A percentile compares a stretch with the other conserved stretches of the same genome.
phyloP scores from a whole-genome alignment of 177 flowering plant species.

The Telopea speciosissima region DNA sequence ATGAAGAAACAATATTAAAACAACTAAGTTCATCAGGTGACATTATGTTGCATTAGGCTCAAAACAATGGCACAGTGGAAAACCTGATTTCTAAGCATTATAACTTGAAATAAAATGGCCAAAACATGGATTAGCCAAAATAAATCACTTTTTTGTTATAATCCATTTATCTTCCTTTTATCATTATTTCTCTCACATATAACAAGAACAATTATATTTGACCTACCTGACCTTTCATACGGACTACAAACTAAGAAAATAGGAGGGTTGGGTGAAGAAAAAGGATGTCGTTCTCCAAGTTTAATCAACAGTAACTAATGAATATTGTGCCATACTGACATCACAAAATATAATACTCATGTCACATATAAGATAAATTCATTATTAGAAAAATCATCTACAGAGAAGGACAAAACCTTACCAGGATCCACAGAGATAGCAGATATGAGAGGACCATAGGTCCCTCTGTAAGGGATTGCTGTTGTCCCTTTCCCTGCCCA shows the following conservation, averaged over 20 bases:
- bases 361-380: no score
- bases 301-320: no score
- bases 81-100: background rate
- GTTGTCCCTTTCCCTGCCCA: constrained; percentile 35
- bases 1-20: background rate
- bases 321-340: no score
- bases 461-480: constrained; percentile 28
- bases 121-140: background rate
- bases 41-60: background rate
- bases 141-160: background rate
- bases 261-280: background rate
- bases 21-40: background rate
- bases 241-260: background rate
- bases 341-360: no score
- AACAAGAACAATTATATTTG: background rate
- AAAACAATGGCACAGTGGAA: background rate
- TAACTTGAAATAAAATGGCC: no score
- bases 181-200: background rate
- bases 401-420: constrained; percentile 2
- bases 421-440: constrained; percentile 39
- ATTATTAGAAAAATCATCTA: background rate
- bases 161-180: background rate
- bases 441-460: constrained; percentile 47
- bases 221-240: background rate
- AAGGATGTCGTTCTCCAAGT: no score